Evolutionary conservation across 2,329 filamentous ascomycete species (phyloP), one percentile per base, ranked within the genome.

Genomic region (Ophiocordyceps unilateralis): DNA sequence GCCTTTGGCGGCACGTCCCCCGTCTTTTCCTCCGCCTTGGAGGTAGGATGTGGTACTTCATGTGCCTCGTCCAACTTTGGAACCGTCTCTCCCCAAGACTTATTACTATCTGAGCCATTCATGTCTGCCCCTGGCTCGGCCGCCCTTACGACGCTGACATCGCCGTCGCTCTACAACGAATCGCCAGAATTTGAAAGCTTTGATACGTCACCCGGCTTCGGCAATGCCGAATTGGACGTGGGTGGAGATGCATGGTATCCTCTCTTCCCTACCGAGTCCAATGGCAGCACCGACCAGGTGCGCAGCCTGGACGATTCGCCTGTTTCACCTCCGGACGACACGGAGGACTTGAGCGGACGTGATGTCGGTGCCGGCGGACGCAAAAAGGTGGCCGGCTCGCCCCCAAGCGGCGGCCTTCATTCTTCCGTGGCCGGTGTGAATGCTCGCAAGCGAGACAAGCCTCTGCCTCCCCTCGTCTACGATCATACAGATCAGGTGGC

Each of bases 21-120:
- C 48, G 64, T 65, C 47, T 74, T 68, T 40, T 58, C 65, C 40
- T 62, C 60, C 28, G 63, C 65, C 41, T 74, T 74, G 59, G 74
- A 77, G 52, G 58, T 70, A 50, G 61, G 53, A 45, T 58, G 60
- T 46, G 67, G 63, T 51, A 62, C 62, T 34, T 64, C 68, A 39
- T 70, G 67, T 58, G 67, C 69, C 42, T 61, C 62, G 24, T 68
- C 65, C 55, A 72, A 76, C 57, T 56, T 76, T 56, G 74, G 72
- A 53, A 94, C 87, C 37, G 74, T 94, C 48, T 94, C 87, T 47
- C 87, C 87, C 19, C 80, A 83, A 60, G 86, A 94, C 55, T 69
- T 93, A 50, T 65, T 81, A 50, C 68, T 88, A 52, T 74, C 77
- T 51, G 76, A 83, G 54, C 68, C 72, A 46, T 76, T 77, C 55